A percentile compares a stretch with the other conserved stretches of the same genome.
Evolutionary conservation across 2,329 filamentous ascomycete species (phyloP).

Genomic region (Parasarocladium wereldwijsianum): DNA sequence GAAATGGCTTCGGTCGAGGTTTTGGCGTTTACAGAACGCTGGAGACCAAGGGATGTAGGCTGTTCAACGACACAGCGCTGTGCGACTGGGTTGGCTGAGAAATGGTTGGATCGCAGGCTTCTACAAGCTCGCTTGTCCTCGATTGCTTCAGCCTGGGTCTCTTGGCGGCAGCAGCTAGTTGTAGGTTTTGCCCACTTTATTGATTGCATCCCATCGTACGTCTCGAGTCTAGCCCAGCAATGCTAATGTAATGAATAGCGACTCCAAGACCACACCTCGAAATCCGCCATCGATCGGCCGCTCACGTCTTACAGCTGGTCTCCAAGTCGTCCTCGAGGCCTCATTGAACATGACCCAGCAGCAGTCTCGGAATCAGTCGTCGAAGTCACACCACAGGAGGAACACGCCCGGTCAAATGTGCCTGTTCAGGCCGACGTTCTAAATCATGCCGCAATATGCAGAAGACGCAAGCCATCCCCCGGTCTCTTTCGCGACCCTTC

Average conservation of each 20-base stretch:
- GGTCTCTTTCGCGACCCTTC: constrained; percentile 31
- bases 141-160: constrained; percentile 20
- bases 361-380: neutral
- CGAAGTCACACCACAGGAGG: no score
- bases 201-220: no score
- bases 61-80: constrained; percentile 3
- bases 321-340: constrained; percentile 10
- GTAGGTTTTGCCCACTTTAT: no score
- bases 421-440: no score
- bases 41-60: constrained; percentile 4
- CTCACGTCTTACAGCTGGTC: constrained; percentile 20
- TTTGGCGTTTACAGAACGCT: constrained; percentile 26
- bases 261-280: no score
- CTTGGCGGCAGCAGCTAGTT: no score
- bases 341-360: constrained; percentile 2
- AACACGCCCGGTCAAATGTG: no score
- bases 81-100: constrained; percentile 13
- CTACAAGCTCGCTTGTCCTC: constrained; percentile 14
- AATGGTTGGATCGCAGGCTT: no score
- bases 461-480: no score
- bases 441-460: no score
- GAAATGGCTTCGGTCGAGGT: constrained; percentile 40
- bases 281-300: constrained; percentile 1
- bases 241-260: no score
- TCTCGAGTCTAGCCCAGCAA: no score